Conservation (phyloP, 106 monocot genomes). For the Vanilla planifolia region DNA sequence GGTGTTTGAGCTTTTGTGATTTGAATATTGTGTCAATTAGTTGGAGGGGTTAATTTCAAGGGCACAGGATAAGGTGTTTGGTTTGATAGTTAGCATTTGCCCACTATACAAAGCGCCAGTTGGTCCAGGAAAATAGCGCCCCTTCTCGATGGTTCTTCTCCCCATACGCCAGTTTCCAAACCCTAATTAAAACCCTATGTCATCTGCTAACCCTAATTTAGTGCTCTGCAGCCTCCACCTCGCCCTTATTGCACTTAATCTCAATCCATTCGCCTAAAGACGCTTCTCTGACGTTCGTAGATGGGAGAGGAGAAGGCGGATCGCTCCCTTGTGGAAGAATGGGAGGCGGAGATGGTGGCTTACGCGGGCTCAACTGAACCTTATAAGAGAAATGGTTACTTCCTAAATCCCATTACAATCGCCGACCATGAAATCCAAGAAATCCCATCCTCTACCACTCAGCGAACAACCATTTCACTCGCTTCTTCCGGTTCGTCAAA, state of each 20-base stretch:
- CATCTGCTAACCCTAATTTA: constrained; percentile 5
- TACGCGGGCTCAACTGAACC: constrained; percentile 14
- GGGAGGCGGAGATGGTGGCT: constrained; percentile 46
- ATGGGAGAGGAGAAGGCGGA: constrained; percentile 7
- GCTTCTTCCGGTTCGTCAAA: background rate
- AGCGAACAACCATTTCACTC: constrained; percentile 5
- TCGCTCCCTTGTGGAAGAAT: constrained; percentile 31
- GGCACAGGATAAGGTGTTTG: too few relatives aligned
- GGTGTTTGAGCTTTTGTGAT: too few relatives aligned
- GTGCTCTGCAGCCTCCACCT: background rate
- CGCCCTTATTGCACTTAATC: background rate
- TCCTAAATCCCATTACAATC: constrained; percentile 30
- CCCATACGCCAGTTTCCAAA: background rate
- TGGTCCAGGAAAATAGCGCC: too few relatives aligned
- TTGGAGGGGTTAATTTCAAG: too few relatives aligned
- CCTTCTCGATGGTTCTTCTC: too few relatives aligned
- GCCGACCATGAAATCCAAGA: constrained; percentile 2
- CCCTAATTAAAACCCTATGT: background rate
- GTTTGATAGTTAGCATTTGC: too few relatives aligned
- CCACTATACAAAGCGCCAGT: too few relatives aligned
- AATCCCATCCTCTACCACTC: constrained; percentile 10
- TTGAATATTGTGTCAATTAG: too few relatives aligned
- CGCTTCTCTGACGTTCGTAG: background rate
- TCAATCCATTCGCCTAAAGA: background rate
- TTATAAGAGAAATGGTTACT: constrained; percentile 43